Evolutionary conservation across 129 eudicot species (phyloP).

Genomic region (Scalesia atractyloides): DNA sequence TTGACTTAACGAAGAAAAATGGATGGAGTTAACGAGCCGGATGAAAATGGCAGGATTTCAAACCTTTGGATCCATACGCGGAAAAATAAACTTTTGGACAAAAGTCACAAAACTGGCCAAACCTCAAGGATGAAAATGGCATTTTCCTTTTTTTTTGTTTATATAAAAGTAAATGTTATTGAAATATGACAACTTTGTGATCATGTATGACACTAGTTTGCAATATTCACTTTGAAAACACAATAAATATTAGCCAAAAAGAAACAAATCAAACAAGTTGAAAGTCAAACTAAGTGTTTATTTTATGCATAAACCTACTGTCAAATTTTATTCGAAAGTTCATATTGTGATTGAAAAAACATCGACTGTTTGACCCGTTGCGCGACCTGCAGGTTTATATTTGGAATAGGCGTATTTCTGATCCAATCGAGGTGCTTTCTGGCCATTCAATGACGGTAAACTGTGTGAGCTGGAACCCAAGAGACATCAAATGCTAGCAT

Average conservation of each 20-base stretch:
- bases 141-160: too few species aligned
- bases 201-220: background rate
- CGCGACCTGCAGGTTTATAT: constrained; percentile 65
- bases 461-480: constrained; percentile 92
- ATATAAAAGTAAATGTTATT: background rate
- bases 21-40: too few species aligned
- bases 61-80: too few species aligned
- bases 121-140: too few species aligned
- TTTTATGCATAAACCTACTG: background rate
- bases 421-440: constrained; percentile 65
- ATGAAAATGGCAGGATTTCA: too few species aligned
- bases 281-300: background rate
- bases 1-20: too few species aligned
- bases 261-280: background rate
- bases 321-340: constrained; percentile 2
- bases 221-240: background rate
- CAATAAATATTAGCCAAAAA: background rate
- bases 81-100: too few species aligned
- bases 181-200: background rate
- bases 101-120: too few species aligned
- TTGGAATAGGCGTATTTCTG: constrained; percentile 63
- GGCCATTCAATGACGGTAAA: constrained; percentile 90
- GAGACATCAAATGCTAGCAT: constrained; percentile 79
- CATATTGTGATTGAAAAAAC: background rate
- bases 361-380: background rate